phyloP scores from a whole-genome alignment of 2,329 filamentous ascomycete species.

The Fusarium sp. region DNA sequence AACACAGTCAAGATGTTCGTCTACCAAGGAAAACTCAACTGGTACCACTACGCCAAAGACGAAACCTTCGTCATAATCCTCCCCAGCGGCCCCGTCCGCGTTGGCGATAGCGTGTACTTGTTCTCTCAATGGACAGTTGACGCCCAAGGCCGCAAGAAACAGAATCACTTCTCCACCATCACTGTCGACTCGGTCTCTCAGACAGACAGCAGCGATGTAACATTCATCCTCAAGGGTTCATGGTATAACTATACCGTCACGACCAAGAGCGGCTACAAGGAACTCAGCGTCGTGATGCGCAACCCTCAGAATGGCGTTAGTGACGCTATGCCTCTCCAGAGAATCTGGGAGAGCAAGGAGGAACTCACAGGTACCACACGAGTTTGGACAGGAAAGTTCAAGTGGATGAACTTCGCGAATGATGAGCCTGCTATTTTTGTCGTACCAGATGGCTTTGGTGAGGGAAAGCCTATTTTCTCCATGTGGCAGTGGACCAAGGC shows the following conservation, averaged over 20 bases:
- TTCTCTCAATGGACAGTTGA: constrained; percentile 37
- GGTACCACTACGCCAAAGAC: constrained; percentile 27
- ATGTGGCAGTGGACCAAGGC: constrained; percentile 35
- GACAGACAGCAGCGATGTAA: neutral
- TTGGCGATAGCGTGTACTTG: constrained; percentile 37
- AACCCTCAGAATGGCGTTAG: constrained; percentile 5
- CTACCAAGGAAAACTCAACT: constrained; percentile 38
- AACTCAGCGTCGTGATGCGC: constrained; percentile 24
- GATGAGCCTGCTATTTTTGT: constrained; percentile 38
- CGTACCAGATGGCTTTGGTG: constrained; percentile 31
- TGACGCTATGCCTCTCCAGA: neutral
- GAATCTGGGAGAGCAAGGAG: constrained; percentile 24
- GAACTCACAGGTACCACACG: constrained; percentile 6
- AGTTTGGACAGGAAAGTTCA: constrained; percentile 41
- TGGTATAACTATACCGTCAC: constrained; percentile 26
- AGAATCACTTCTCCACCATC: constrained; percentile 32
- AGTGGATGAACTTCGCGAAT: constrained; percentile 15
- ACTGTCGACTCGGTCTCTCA: constrained; percentile 10
- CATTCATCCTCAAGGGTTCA: constrained; percentile 14
- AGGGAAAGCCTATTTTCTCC: constrained; percentile 33
- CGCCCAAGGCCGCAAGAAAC: constrained; percentile 21
- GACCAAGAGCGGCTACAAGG: constrained; percentile 17
- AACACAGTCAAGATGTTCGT: constrained; percentile 25
- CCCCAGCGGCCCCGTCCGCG: constrained; percentile 31
- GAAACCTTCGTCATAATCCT: constrained; percentile 36